Conservation (phyloP, 257 asterid genomes). For the Nicotiana benthamiana region DNA sequence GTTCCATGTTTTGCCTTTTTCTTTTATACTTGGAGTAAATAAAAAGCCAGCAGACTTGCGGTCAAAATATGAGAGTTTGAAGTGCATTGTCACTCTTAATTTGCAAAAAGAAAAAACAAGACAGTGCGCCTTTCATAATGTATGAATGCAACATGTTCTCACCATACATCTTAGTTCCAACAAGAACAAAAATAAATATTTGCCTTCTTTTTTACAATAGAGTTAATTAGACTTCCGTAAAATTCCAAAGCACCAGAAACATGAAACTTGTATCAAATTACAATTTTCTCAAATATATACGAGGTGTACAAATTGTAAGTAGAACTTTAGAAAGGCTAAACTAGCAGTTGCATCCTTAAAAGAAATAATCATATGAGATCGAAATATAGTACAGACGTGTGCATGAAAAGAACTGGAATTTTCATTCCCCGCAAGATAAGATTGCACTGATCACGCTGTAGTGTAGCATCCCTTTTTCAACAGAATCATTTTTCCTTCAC, state of each 20-base stretch:
- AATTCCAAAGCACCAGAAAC: neutral
- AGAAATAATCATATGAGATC: neutral
- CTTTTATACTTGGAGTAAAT: neutral
- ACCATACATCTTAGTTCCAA: neutral
- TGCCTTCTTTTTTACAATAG: neutral
- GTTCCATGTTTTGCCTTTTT: neutral
- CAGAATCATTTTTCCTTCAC: neutral
- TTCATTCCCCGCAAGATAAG: neutral
- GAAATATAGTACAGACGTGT: neutral
- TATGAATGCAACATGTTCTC: neutral
- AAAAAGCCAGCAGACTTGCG: neutral
- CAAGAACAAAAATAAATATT: neutral
- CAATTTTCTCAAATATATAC: neutral
- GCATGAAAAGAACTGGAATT: neutral
- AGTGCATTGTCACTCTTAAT: neutral
- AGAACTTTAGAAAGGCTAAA: neutral
- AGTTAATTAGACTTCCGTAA: neutral
- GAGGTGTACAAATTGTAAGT: neutral
- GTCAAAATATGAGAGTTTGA: neutral
- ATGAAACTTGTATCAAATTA: neutral
- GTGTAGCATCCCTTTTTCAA: neutral
- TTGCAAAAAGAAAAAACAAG: neutral
- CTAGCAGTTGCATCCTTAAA: neutral
- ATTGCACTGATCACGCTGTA: neutral
- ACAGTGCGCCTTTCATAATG: neutral